These are phyloP conservation scores for Pseudocercospora eumusae DNA, from an alignment of 2,329 filamentous ascomycete species.

Conservation along the genomic window DNA sequence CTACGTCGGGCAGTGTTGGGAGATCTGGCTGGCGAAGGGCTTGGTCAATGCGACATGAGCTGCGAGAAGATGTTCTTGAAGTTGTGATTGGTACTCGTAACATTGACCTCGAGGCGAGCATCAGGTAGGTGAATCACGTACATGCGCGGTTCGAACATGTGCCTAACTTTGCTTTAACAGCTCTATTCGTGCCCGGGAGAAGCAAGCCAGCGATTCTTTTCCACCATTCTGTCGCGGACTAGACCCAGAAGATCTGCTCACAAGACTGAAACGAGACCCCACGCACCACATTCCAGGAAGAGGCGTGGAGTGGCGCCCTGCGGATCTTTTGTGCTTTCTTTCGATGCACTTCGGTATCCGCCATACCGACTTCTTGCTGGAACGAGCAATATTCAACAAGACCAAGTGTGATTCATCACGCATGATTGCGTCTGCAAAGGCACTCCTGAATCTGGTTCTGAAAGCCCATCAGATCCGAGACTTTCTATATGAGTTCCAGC, in stretches of 20 bases:
- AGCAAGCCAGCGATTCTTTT: slow-evolving; percentile 16
- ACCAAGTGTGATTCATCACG: slow-evolving; percentile 16
- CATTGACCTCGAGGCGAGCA: slow-evolving; percentile 20
- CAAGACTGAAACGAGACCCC: slow-evolving; percentile 21
- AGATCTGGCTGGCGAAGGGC: slow-evolving; percentile 27
- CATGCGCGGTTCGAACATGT: not conserved
- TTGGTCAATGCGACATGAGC: slow-evolving; percentile 6
- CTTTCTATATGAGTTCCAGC: slow-evolving; percentile 23
- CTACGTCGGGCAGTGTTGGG: slow-evolving; percentile 3
- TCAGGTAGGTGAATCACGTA: not conserved
- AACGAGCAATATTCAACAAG: slow-evolving; percentile 24
- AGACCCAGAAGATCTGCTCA: slow-evolving; percentile 22
- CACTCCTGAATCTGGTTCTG: slow-evolving; percentile 22
- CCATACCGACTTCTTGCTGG: slow-evolving; percentile 27
- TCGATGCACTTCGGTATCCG: slow-evolving; percentile 14
- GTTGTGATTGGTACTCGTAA: slow-evolving; percentile 21
- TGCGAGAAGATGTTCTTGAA: slow-evolving; percentile 28
- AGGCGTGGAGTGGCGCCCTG: slow-evolving; percentile 20
- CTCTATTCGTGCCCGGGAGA: slow-evolving; percentile 17
- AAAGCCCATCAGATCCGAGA: slow-evolving; percentile 20
- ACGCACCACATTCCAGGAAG: slow-evolving; percentile 14
- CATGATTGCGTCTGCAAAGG: slow-evolving; percentile 20
- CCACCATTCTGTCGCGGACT: slow-evolving; percentile 21
- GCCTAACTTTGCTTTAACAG: slow-evolving; percentile 3
- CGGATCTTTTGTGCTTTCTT: slow-evolving; percentile 24